Conservation (phyloP, 2,329 filamentous ascomycete species). For the Epichloe hybrida region DNA sequence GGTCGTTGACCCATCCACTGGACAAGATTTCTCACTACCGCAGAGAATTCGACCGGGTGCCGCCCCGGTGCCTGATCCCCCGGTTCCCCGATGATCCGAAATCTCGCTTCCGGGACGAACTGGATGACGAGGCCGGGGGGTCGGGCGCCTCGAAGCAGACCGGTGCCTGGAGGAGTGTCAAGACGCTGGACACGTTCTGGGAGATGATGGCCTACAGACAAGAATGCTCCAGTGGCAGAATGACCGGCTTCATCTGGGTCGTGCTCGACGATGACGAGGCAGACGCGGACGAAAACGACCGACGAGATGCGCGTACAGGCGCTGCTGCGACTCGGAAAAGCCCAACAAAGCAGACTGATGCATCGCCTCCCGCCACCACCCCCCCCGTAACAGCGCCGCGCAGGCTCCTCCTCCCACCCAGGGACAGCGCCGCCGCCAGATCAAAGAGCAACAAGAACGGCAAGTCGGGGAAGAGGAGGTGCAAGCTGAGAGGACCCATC, state of each 20-base stretch:
- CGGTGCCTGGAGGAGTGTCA: slow-evolving; percentile 72
- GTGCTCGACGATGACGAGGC: slow-evolving; percentile 49
- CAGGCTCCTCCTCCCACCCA: slow-evolving; percentile 18
- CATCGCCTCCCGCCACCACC: slow-evolving; percentile 8
- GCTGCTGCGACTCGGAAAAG: slow-evolving; percentile 13
- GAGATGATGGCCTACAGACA: slow-evolving; percentile 96
- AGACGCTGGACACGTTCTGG: slow-evolving; percentile 86
- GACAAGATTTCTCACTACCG: slow-evolving; percentile 49
- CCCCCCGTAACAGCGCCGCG: slow-evolving; percentile 21
- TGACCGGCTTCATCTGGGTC: slow-evolving; percentile 92
- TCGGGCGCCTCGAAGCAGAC: slow-evolving; percentile 37
- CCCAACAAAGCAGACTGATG: slow-evolving; percentile 16
- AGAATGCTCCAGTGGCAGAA: slow-evolving; percentile 81
- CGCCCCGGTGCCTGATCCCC: slow-evolving; percentile 74
- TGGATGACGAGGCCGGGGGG: slow-evolving; percentile 68
- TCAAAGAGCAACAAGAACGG: slow-evolving; percentile 4
- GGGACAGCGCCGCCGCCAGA: slow-evolving; percentile 1
- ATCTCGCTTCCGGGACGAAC: slow-evolving; percentile 71
- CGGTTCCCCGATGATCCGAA: slow-evolving; percentile 94
- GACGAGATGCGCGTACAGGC: not conserved
- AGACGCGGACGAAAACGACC: slow-evolving; percentile 1
- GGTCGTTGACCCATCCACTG: slow-evolving; percentile 62
- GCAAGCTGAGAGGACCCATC: slow-evolving; percentile 44
- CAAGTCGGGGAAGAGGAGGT: slow-evolving; percentile 29
- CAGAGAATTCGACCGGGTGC: slow-evolving; percentile 44